Conservation (phyloP, 345 rosid species). For the Populus pruinosa region DNA sequence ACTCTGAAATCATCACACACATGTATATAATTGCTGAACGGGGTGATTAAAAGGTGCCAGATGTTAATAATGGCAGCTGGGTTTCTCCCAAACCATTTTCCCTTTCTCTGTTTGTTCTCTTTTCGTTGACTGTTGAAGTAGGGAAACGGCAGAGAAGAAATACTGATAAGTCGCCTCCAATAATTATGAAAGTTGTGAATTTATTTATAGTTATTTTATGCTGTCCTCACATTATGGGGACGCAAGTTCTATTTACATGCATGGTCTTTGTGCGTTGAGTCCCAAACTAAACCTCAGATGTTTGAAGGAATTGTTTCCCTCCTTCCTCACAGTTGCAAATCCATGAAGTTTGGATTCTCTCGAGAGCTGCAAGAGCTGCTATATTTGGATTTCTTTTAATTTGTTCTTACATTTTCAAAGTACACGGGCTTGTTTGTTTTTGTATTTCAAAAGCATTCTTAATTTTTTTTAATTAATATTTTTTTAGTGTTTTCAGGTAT, state of each 20-base stretch:
- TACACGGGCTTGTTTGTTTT: too few relatives aligned
- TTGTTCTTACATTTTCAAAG: too few relatives aligned
- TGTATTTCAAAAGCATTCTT: too few relatives aligned
- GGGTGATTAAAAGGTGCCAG: constrained; percentile 7
- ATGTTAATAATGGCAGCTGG: constrained; percentile 15
- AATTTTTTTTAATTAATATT: too few relatives aligned
- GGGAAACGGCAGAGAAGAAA: background rate
- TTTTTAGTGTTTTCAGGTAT: too few relatives aligned
- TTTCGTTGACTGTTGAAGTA: background rate
- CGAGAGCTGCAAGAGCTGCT: background rate
- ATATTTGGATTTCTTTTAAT: background rate
- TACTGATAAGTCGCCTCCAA: background rate
- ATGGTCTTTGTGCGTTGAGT: background rate
- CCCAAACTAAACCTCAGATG: background rate
- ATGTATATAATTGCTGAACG: background rate
- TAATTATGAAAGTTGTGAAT: background rate
- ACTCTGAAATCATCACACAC: background rate
- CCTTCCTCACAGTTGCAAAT: background rate
- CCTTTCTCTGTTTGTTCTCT: background rate
- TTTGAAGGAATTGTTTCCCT: background rate
- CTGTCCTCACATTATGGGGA: background rate
- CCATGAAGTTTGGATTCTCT: background rate
- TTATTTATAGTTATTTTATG: background rate
- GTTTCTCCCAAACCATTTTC: background rate
- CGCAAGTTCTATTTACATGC: background rate